Conservation (phyloP, 306 rosid genomes). For the Corylus americana region DNA sequence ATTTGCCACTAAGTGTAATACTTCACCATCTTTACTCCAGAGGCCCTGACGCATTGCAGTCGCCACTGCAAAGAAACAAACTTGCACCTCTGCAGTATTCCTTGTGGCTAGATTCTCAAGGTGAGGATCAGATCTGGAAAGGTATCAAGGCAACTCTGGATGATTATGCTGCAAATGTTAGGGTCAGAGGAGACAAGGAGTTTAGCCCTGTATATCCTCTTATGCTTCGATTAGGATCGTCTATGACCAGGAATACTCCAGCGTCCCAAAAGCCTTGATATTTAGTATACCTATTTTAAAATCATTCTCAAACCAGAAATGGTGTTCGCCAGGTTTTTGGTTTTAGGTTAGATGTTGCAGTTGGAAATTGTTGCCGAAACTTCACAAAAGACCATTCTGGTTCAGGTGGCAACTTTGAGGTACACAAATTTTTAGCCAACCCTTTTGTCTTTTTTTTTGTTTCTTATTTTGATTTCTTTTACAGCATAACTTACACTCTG, state of each 20-base stretch:
- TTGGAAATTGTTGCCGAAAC: slow-evolving; percentile 35
- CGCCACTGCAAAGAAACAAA: slow-evolving; percentile 90
- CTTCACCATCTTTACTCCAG: slow-evolving; percentile 94
- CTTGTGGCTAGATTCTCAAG: slow-evolving; percentile 96
- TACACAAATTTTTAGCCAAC: neutral
- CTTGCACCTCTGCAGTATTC: slow-evolving; percentile 88
- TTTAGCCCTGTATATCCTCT: slow-evolving; percentile 94
- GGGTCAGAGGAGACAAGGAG: slow-evolving; percentile 92
- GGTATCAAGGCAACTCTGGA: slow-evolving; percentile 91
- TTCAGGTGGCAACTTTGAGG: slow-evolving; percentile 37
- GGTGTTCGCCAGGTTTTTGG: slow-evolving; percentile 14
- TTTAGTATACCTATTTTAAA: slow-evolving; percentile 29
- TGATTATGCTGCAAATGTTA: slow-evolving; percentile 79
- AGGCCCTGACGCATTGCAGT: slow-evolving; percentile 86
- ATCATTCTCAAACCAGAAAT: slow-evolving; percentile 23
- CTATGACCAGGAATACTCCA: slow-evolving; percentile 53
- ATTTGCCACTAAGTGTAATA: slow-evolving; percentile 79
- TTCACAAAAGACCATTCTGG: slow-evolving; percentile 16
- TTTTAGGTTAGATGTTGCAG: slow-evolving; percentile 20
- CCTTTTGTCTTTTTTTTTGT: neutral
- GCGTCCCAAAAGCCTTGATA: slow-evolving; percentile 48
- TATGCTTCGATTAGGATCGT: slow-evolving; percentile 85
- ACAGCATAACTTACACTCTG: neutral
- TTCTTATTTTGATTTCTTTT: neutral
- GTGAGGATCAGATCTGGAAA: slow-evolving; percentile 97